Evolutionary conservation across 768 basidiomycete species (phyloP), one percentile per base, ranked within the genome.

Genomic region (Amanita phalloides): DNA sequence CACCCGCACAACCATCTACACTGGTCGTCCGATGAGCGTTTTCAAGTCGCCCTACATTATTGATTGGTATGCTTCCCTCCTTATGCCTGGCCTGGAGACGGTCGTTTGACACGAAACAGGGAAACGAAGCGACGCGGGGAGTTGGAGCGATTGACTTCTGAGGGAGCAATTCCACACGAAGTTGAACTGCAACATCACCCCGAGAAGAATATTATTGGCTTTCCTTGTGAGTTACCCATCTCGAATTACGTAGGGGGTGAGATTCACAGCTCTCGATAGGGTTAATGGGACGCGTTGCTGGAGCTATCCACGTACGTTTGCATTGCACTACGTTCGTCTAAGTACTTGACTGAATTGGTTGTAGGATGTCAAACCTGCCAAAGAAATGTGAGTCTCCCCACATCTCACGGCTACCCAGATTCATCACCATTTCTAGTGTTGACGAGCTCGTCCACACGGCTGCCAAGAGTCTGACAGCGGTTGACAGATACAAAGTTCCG

Each of bases 11-110:
- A 63, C 87, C 4, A 74, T 91, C 48, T 90, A 86, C 64, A 78
- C 78, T 41, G 89, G 89, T 5, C 78, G 90, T 48, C 90, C 90
- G 0, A 74, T 92, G 73, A 81, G 78, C 56, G 89, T 92, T n/a
- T 69, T 81, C 51, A 85, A 77, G 68, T 91, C 90, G 0, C 74
- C 81, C 1, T 94, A 92, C 63, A 78, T 93, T 35, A 70, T 71
- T 26, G 79, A 82, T 53, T 90, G 89, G 86, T 82, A 55, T 17
- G 41, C 14, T 8, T 51, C 21, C 41, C 8, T 21, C 28, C 10
- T 7, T 45, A 17, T 14, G 9, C 6, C 45, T 21, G 32, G 20
- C 28, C 20, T 1, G 49, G 32, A 9, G 21, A 14, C 23, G 8
- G 14, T 23, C 17, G 25, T 28, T 26, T 13, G 10, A 45, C 39